Percentiles rank a stretch among this genome's conserved stretches.
Conservation (phyloP, 2,329 filamentous ascomycete species). For the Scorias spongiosa region DNA sequence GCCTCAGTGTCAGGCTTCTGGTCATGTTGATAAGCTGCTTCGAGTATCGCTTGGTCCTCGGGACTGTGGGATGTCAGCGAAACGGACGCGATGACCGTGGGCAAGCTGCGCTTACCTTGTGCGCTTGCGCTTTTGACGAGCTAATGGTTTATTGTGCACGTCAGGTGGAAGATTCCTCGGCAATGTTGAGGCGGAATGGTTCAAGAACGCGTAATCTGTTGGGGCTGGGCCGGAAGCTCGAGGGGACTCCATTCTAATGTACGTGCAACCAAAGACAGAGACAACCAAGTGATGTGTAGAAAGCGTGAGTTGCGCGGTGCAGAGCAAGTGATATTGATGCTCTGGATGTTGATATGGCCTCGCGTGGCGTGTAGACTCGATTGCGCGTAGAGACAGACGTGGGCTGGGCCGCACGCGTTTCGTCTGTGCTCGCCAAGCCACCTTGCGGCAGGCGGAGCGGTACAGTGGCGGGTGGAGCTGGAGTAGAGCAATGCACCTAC, state of each 20-base stretch:
- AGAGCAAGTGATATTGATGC: too few species aligned
- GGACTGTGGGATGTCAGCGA: slow-evolving; percentile 37
- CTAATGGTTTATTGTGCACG: slow-evolving; percentile 44
- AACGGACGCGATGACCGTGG: not conserved
- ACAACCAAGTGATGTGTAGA: too few species aligned
- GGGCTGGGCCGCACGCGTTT: not conserved
- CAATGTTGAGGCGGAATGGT: slow-evolving; percentile 42
- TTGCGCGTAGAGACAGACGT: not conserved
- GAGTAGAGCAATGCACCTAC: too few species aligned
- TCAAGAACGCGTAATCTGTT: slow-evolving; percentile 37
- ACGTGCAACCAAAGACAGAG: slow-evolving; percentile 2
- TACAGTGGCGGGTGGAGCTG: too few species aligned
- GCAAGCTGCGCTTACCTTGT: slow-evolving; percentile 36
- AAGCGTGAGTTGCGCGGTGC: too few species aligned
- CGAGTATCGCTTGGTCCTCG: slow-evolving; percentile 77
- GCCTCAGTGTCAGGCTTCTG: slow-evolving; percentile 84
- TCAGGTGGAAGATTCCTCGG: slow-evolving; percentile 35
- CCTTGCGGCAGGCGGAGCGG: too few species aligned
- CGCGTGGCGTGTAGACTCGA: not conserved
- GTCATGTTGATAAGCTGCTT: slow-evolving; percentile 70
- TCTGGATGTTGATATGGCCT: not conserved
- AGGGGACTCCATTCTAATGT: not conserved
- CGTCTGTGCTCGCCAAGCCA: not conserved
- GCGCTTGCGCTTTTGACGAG: slow-evolving; percentile 44
- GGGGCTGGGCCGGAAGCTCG: not conserved